phyloP scores from a whole-genome alignment of 495 filamentous ascomycete genomes.

The Umbilicaria muhlenbergii region DNA sequence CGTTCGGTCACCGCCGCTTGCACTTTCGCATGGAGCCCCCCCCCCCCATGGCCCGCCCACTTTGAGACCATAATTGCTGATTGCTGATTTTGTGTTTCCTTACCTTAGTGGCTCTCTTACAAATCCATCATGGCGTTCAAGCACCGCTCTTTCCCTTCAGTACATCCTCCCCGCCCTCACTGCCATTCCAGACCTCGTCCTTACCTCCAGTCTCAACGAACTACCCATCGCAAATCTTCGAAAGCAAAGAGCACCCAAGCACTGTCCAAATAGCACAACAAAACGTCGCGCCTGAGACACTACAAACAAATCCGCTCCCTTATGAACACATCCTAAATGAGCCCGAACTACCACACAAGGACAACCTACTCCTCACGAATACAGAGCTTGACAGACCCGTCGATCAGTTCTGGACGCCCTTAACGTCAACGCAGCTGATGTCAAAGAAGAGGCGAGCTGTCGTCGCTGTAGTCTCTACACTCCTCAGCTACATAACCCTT shows the following conservation, averaged over 20 bases:
- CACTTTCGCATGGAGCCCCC: too few relatives aligned
- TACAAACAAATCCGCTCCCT: too few relatives aligned
- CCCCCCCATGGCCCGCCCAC: too few relatives aligned
- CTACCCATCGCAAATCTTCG: not conserved
- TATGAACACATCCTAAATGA: too few relatives aligned
- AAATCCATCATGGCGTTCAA: slow-evolving; percentile 9
- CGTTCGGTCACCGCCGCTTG: too few relatives aligned
- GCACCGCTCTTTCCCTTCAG: slow-evolving; percentile 4
- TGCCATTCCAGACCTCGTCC: not conserved
- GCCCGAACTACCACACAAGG: too few relatives aligned
- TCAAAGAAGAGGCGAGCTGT: slow-evolving; percentile 22
- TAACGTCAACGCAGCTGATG: slow-evolving; percentile 22
- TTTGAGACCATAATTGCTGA: not conserved
- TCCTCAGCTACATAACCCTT: slow-evolving; percentile 31
- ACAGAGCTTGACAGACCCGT: too few relatives aligned
- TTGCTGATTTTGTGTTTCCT: slow-evolving; percentile 1
- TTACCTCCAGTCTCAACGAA: not conserved
- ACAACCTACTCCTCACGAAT: too few relatives aligned
- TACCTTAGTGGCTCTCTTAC: not conserved
- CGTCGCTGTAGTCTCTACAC: slow-evolving; percentile 24
- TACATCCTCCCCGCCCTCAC: not conserved
- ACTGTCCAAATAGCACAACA: too few relatives aligned
- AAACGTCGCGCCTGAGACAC: too few relatives aligned
- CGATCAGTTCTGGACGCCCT: slow-evolving; percentile 9
- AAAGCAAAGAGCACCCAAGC: too few relatives aligned